Percentiles rank a stretch among this genome's conserved stretches.
Conservation (phyloP, 2,329 filamentous ascomycete genomes). For the Pseudomassariella vexata region DNA sequence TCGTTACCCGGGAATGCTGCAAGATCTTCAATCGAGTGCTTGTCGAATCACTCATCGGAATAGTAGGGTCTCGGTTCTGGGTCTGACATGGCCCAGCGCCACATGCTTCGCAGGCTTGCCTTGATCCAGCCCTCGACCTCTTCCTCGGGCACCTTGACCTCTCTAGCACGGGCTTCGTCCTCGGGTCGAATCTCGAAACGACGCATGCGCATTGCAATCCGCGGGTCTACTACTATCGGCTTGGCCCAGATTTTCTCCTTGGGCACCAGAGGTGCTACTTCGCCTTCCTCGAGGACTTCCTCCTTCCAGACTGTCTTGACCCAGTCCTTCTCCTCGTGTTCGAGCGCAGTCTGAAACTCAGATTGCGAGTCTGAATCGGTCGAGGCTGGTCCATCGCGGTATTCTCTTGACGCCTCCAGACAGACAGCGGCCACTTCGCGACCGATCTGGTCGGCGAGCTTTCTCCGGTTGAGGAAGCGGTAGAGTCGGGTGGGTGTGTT, state of each 20-base stretch:
- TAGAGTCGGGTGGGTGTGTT: slow-evolving; percentile 83
- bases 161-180: slow-evolving; percentile 61
- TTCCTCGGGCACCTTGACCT: slow-evolving; percentile 58
- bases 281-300: slow-evolving; percentile 22
- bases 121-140: slow-evolving; percentile 67
- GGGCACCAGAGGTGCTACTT: slow-evolving; percentile 8
- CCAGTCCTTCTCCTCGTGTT: slow-evolving; percentile 74
- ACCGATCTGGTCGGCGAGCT: slow-evolving; percentile 82
- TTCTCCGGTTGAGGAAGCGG: slow-evolving; percentile 79
- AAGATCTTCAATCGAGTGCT: neutral
- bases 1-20: neutral
- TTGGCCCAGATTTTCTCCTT: slow-evolving; percentile 70
- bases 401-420: slow-evolving; percentile 53
- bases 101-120: slow-evolving; percentile 48
- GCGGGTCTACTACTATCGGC: slow-evolving; percentile 67
- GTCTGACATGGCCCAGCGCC: slow-evolving; percentile 41
- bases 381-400: slow-evolving; percentile 30
- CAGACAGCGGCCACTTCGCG: slow-evolving; percentile 83
- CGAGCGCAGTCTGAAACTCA: slow-evolving; percentile 62
- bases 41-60: slow-evolving; percentile 13
- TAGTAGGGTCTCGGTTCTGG: slow-evolving; percentile 28
- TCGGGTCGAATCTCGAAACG: slow-evolving; percentile 65
- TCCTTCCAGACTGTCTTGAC: slow-evolving; percentile 68
- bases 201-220: slow-evolving; percentile 75
- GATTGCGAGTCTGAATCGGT: slow-evolving; percentile 54